Base-by-base conservation (phyloP, 768 basidiomycete species). In the Boletus rubroflammeus region DNA sequence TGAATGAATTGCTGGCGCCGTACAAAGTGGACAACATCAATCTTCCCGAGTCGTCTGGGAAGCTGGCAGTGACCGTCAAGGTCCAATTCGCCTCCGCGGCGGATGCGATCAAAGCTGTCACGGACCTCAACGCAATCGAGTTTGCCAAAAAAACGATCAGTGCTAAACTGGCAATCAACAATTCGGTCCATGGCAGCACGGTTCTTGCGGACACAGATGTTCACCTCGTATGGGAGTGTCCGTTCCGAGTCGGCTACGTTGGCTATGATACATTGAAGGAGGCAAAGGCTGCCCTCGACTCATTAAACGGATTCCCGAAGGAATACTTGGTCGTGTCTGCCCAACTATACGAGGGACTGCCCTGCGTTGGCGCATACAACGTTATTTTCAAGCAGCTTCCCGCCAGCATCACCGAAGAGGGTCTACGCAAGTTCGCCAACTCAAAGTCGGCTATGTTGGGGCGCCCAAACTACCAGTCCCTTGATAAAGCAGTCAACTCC, bases 351-450 rank as follows among this genome's bases (percentile, higher is more conserved):
- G 68, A 74, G 5, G 85, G 83, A 3, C 63, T 85, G 0, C 87
- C 85, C 1, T 77, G 76, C 1, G 74, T 88, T 9, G 83, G 81
- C 3, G 65, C 68, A 0, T 79, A 79, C 62, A 90, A 81, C 8
- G 82, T 92, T 49, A 80, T 79, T 17, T 80, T 90, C 59, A 64
- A 66, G 6, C 75, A 78, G 5, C 63, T 90, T 5, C 85, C 86
- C 1, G 63, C 77, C 1, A 71, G 74, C 39, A 68, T 75, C 1
- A 71, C 64, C 1, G 67, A 76, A 21, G 65, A 75, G 17, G 74
- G 74, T 13, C 63, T 86, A 61, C 69, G 73, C 36, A 67, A 72
- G 26, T 82, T 82, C 55, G 76, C 76, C 4, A 63, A 70, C 1
- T 75, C 80, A 1, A 74, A 77, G 23, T 80, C 78, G 8, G 72